A percentile compares a stretch with the other conserved stretches of the same genome.
Evolutionary conservation across 1,139 yeast genomes (phyloP).

Genomic region (Taiozyma sp.): DNA sequence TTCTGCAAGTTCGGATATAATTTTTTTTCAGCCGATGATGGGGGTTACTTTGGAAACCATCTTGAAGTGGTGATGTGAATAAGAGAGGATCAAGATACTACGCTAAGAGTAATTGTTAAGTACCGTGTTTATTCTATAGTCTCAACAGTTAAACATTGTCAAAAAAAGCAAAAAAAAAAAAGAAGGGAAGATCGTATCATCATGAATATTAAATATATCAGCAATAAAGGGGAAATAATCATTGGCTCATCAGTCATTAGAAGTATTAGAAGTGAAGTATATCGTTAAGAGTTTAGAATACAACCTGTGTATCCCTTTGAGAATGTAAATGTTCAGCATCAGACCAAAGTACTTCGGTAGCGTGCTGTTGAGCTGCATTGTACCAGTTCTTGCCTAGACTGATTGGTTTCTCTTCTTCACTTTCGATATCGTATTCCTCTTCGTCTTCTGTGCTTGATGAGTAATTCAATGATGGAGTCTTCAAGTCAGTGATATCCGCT

Average conservation of each 20-base stretch:
- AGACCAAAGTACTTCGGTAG: not conserved
- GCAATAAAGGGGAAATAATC: not conserved
- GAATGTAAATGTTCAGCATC: not conserved
- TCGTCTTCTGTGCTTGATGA: conserved; percentile 19
- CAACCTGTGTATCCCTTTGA: not conserved
- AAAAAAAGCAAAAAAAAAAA: not conserved
- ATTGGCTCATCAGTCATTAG: not conserved
- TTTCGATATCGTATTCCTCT: conserved; percentile 9
- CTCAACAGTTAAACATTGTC: not conserved
- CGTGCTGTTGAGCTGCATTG: not conserved
- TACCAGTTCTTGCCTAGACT: not conserved
- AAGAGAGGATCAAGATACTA: not conserved
- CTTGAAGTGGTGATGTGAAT: not conserved
- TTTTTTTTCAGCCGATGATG: no score
- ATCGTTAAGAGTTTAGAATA: not conserved
- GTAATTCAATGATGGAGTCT: conserved; percentile 19
- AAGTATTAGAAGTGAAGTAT: not conserved
- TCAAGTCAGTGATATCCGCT: conserved; percentile 18
- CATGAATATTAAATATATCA: not conserved
- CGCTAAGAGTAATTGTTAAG: not conserved
- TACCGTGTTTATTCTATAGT: not conserved
- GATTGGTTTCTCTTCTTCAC: conserved; percentile 4
- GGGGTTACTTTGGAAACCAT: no score
- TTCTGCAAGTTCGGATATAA: not conserved
- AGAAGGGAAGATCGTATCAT: not conserved